phyloP scores from a whole-genome alignment of 306 rosid genomes.

The Quercus glauca region DNA sequence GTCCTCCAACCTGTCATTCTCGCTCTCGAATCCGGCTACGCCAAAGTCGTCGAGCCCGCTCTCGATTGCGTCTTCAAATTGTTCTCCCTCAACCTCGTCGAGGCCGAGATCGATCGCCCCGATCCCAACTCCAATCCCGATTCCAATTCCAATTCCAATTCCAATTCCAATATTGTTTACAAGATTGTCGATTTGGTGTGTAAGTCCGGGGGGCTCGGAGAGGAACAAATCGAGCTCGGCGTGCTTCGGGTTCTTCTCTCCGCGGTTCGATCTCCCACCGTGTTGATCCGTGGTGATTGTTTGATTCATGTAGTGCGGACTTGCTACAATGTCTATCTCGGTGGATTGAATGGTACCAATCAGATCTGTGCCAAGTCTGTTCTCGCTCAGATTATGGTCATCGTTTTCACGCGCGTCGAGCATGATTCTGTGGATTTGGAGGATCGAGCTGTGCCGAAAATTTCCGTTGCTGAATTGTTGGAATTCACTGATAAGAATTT shows the following conservation, averaged over 20 bases:
- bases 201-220: constrained; percentile 77
- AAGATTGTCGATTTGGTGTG: constrained; percentile 73
- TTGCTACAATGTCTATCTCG: constrained; percentile 94
- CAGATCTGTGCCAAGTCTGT: constrained; percentile 99
- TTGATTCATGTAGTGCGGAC: constrained; percentile 81
- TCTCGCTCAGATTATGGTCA: constrained; percentile 87
- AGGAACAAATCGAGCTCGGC: constrained; percentile 75
- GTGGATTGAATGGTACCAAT: constrained; percentile 89
- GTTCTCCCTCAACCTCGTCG: constrained; percentile 77
- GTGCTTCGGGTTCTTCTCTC: constrained; percentile 79
- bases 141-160: constrained; percentile 18
- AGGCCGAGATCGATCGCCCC: constrained; percentile 71
- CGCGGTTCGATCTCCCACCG: constrained; percentile 73
- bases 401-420: constrained; percentile 75
- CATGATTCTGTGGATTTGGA: constrained; percentile 73
- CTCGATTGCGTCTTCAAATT: constrained; percentile 86
- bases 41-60: constrained; percentile 95
- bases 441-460: constrained; percentile 30
- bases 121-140: constrained; percentile 24
- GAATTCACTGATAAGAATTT: constrained; percentile 92
- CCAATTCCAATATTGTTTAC: background rate
- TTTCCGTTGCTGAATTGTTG: constrained; percentile 74
- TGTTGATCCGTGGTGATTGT: constrained; percentile 79
- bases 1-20: constrained; percentile 75
- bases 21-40: constrained; percentile 73